These are phyloP conservation scores for Imleria badia DNA, from an alignment of 768 basidiomycete species.

Conservation along the genomic window DNA sequence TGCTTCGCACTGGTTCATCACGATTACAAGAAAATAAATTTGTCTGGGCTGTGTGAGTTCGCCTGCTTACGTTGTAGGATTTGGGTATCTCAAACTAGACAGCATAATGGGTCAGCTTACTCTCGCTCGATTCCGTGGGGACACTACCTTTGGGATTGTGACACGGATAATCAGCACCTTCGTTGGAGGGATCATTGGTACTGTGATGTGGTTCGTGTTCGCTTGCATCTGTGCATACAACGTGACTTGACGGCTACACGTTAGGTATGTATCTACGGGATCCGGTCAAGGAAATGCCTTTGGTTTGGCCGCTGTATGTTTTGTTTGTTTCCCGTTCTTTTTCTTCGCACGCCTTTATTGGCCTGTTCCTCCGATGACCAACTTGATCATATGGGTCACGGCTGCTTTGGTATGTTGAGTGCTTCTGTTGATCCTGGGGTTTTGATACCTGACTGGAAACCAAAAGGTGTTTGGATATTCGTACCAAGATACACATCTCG, in stretches of 20 bases:
- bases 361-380: slow-evolving; percentile 72
- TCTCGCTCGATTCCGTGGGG: slow-evolving; percentile 68
- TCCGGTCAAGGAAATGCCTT: slow-evolving; percentile 58
- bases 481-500: slow-evolving; percentile 58
- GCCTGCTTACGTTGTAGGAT: neutral
- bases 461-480: slow-evolving; percentile 70
- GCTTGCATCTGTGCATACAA: neutral
- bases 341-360: slow-evolving; percentile 61
- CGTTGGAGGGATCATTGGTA: slow-evolving; percentile 59
- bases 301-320: slow-evolving; percentile 65
- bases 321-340: slow-evolving; percentile 69
- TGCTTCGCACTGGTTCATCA: slow-evolving; percentile 4
- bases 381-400: slow-evolving; percentile 68
- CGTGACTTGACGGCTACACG: neutral
- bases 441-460: neutral
- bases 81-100: neutral
- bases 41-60: slow-evolving; percentile 67
- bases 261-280: slow-evolving; percentile 70
- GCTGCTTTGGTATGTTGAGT: slow-evolving; percentile 48
- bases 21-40: slow-evolving; percentile 52
- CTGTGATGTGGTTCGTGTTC: slow-evolving; percentile 59
- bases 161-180: slow-evolving; percentile 65
- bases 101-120: slow-evolving; percentile 79
- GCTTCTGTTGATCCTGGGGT: neutral
- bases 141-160: slow-evolving; percentile 66